Percentiles rank a stretch among this genome's conserved stretches.
Conservation (phyloP, 345 rosid species). For the Moringa oleifera region DNA sequence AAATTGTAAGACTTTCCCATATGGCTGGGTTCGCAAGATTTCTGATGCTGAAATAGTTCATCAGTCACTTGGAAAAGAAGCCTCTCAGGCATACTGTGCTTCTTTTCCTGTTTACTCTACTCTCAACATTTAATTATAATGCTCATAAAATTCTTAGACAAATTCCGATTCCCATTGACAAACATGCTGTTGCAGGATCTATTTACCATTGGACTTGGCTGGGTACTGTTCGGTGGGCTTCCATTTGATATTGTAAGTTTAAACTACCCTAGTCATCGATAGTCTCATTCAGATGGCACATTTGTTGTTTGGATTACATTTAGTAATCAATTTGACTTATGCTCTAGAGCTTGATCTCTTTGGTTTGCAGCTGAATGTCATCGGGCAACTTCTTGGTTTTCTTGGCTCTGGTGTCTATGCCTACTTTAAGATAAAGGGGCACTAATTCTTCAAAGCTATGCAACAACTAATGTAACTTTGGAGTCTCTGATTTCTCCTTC, state of each 20-base stretch:
- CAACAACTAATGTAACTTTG: not conserved
- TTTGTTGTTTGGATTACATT: not conserved
- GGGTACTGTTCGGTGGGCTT: constrained; percentile 90
- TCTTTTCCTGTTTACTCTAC: not conserved
- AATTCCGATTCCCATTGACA: constrained; percentile 4
- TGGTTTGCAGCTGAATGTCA: constrained; percentile 68
- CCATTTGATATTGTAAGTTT: constrained; percentile 83
- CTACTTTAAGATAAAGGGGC: constrained; percentile 69
- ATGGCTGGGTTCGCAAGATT: not conserved
- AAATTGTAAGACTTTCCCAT: too few species aligned
- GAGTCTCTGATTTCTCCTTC: not conserved
- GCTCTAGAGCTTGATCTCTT: constrained; percentile 4
- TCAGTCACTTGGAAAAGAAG: not conserved
- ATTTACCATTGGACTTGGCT: constrained; percentile 87
- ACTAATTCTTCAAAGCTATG: constrained; percentile 24
- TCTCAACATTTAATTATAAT: too few species aligned
- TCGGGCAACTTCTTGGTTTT: constrained; percentile 87
- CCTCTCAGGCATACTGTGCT: not conserved
- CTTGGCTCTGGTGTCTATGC: constrained; percentile 91
- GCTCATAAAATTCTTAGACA: too few species aligned
- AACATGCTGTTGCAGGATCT: constrained; percentile 55
- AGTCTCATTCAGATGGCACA: not conserved
- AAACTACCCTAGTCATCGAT: not conserved
- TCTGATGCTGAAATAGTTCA: not conserved
- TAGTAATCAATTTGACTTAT: not conserved